Evolutionary conservation across 2,329 filamentous ascomycete species (phyloP).

Genomic region (Microcera coccophila): DNA sequence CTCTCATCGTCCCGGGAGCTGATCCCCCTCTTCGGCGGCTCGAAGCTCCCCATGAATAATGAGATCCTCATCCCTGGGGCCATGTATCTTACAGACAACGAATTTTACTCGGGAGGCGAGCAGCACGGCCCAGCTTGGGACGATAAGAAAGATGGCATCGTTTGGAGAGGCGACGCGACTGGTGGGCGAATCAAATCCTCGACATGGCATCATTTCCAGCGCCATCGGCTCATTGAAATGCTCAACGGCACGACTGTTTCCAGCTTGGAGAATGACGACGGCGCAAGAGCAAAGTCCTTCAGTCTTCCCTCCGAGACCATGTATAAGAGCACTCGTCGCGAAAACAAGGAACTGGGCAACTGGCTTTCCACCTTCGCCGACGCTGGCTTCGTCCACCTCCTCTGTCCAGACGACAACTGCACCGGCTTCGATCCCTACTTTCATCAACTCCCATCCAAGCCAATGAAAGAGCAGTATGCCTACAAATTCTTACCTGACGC

Average conservation of each 20-base stretch:
- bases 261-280: slow-evolving; percentile 42
- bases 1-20: slow-evolving; percentile 51
- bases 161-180: slow-evolving; percentile 64
- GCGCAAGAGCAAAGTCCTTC: slow-evolving; percentile 44
- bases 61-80: slow-evolving; percentile 62
- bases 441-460: slow-evolving; percentile 27
- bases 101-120: slow-evolving; percentile 55
- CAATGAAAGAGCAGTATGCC: slow-evolving; percentile 48
- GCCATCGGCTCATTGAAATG: slow-evolving; percentile 68
- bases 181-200: slow-evolving; percentile 51
- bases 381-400: slow-evolving; percentile 41
- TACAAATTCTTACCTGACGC: slow-evolving; percentile 67
- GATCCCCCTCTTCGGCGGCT: slow-evolving; percentile 59
- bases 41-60: slow-evolving; percentile 59
- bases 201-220: slow-evolving; percentile 66
- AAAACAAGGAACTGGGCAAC: slow-evolving; percentile 35
- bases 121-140: slow-evolving; percentile 55
- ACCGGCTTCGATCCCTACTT: slow-evolving; percentile 38
- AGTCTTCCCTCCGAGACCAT: slow-evolving; percentile 40
- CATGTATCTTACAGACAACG: slow-evolving; percentile 59
- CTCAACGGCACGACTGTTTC: slow-evolving; percentile 59
- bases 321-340: slow-evolving; percentile 40
- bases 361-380: slow-evolving; percentile 41
- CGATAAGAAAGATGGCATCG: slow-evolving; percentile 50
- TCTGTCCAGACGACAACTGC: slow-evolving; percentile 39